Conservation (phyloP, 345 rosid species). For the Laguncularia racemosa region DNA sequence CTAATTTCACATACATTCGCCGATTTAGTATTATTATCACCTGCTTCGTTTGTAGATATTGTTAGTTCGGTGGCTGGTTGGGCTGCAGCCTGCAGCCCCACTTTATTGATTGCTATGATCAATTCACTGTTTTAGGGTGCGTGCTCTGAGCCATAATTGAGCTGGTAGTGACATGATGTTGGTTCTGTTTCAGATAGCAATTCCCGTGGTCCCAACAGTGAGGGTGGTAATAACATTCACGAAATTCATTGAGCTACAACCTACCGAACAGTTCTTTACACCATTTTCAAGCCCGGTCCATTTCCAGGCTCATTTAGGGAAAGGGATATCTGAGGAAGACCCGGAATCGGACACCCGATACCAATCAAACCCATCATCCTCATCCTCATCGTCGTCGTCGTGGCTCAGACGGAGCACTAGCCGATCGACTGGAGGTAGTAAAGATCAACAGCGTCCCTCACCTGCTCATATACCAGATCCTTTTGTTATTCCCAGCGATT, state of each 20-base stretch:
- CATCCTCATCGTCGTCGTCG: slow-evolving; percentile 25
- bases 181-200: slow-evolving; percentile 60
- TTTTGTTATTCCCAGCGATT: slow-evolving; percentile 78
- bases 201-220: slow-evolving; percentile 96
- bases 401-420: slow-evolving; percentile 57
- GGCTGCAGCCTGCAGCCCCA: slow-evolving; percentile 4
- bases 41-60: too few species aligned
- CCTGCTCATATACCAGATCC: slow-evolving; percentile 40
- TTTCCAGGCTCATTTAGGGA: slow-evolving; percentile 18
- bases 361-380: slow-evolving; percentile 20
- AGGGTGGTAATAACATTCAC: slow-evolving; percentile 94
- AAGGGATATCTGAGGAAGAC: slow-evolving; percentile 30
- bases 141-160: not conserved
- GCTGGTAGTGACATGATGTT: not conserved
- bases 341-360: slow-evolving; percentile 22
- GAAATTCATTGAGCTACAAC: slow-evolving; percentile 73
- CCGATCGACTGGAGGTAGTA: slow-evolving; percentile 27
- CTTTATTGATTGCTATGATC: not conserved
- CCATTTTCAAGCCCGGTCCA: slow-evolving; percentile 83
- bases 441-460: slow-evolving; percentile 30
- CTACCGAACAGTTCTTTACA: slow-evolving; percentile 78
- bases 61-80: not conserved
- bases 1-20: too few species aligned
- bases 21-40: too few species aligned
- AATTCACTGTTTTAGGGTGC: not conserved